Conservation (phyloP, 768 basidiomycete genomes). For the Amanita exitialis region DNA sequence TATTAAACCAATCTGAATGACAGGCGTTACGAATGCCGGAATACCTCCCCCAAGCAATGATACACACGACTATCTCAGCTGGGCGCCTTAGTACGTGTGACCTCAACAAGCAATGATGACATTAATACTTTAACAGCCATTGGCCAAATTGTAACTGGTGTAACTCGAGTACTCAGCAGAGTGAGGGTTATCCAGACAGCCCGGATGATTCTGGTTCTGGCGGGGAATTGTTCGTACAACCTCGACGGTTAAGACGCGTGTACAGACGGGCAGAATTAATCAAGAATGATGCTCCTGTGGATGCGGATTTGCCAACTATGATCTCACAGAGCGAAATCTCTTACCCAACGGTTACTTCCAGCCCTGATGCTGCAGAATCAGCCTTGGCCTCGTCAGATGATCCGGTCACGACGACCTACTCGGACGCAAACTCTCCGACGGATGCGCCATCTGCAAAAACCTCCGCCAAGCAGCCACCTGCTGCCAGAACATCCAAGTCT, state of each 20-base stretch:
- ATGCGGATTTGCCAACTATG: neutral
- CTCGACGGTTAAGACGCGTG: neutral
- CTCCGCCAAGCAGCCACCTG: constrained; percentile 23
- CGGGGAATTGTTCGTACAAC: neutral
- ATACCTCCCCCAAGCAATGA: constrained; percentile 40
- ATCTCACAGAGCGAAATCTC: neutral
- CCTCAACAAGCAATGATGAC: neutral
- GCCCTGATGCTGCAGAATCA: neutral
- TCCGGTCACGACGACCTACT: neutral
- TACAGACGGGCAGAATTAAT: constrained; percentile 21
- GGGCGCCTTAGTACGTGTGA: constrained; percentile 53
- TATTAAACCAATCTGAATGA: neutral
- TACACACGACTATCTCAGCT: constrained; percentile 57
- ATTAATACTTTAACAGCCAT: constrained; percentile 22
- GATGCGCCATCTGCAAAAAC: constrained; percentile 17
- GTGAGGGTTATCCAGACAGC: neutral
- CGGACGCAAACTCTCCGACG: constrained; percentile 10
- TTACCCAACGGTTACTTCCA: neutral
- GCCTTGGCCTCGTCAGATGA: neutral
- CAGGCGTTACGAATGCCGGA: constrained; percentile 39
- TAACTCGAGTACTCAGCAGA: neutral
- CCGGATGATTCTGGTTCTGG: neutral
- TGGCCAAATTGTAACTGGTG: constrained; percentile 47
- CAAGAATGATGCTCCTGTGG: neutral
- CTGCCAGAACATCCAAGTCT: constrained; percentile 23